Percentiles rank a stretch among this genome's conserved stretches.
Evolutionary conservation across 495 filamentous ascomycete species (phyloP).

Genomic region (Penicillium odoratum): DNA sequence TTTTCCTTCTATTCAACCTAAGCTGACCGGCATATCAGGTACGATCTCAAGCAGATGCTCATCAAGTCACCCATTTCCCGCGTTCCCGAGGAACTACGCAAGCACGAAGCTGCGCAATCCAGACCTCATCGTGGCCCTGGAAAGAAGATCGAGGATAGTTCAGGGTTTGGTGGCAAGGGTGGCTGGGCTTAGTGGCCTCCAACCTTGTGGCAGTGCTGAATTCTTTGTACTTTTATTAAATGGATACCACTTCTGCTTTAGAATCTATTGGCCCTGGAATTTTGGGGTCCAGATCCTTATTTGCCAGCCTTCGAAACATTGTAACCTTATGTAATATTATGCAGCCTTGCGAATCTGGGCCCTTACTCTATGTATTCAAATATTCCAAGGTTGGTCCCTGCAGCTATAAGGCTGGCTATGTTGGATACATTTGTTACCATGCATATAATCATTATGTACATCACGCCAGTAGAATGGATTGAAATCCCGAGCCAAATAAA

Average conservation of each 20-base stretch:
- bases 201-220: not conserved
- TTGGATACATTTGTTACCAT: not conserved
- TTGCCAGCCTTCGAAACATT: too few species aligned
- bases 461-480: not conserved
- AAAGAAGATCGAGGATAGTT: slow-evolving; percentile 65
- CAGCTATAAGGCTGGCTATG: too few species aligned
- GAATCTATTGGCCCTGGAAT: not conserved
- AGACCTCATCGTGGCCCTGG: slow-evolving; percentile 60
- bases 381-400: too few species aligned
- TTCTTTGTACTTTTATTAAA: not conserved
- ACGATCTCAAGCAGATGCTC: slow-evolving; percentile 93
- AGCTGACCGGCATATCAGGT: slow-evolving; percentile 40
- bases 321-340: too few species aligned
- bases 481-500: slow-evolving; percentile 1
- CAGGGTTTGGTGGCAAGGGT: slow-evolving; percentile 60
- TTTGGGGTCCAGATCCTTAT: too few species aligned
- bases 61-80: slow-evolving; percentile 86
- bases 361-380: too few species aligned
- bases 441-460: not conserved
- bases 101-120: slow-evolving; percentile 93
- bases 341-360: too few species aligned
- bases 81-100: slow-evolving; percentile 89
- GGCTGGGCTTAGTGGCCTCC: slow-evolving; percentile 37
- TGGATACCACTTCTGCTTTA: not conserved
- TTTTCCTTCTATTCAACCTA: not conserved